Evolutionary conservation across 495 filamentous ascomycete genomes (phyloP), one percentile per base, ranked within the genome.

Genomic region (Penicillium manginii): DNA sequence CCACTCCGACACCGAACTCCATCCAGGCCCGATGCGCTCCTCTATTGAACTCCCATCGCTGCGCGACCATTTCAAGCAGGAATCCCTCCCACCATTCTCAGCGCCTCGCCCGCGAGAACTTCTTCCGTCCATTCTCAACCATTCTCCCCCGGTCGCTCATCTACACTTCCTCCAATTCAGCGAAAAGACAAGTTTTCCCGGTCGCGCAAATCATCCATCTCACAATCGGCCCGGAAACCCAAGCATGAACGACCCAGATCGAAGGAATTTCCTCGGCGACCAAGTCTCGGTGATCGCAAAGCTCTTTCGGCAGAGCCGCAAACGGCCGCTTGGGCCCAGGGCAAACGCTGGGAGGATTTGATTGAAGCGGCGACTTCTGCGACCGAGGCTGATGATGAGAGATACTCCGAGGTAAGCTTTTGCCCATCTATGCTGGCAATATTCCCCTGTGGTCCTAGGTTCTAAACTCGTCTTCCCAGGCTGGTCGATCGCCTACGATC

Each of bases 291-390:
- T 58, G 88, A 91, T 57, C 82, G 91, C 50, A 96, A 96, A 71
- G 90, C 90, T 21, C 83, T 87, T 58, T 96, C 91, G 3, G 90
- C 91, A 22, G 92, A 96, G 70, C 91, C 92, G 15, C 81, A 86
- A 31, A 77, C 75, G 0, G 84, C 81, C n/a, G 84, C 84, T 9
- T 85, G 83, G 60, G 84, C 88, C 45, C 90, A 87, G 71, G 91
- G 91, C 40, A 93, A 92, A 78, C 82, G 92, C 66, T 97, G 92
- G 92, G 91, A 96, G 73, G 92, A 97, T 72, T 74, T 97, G 59
- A 92, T 97, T 55, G 92, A 96, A 73, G 92, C 92, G 10, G 91
- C 91, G 21, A 88, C 92, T 15, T 96, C 91, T 35, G 91, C 91
- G 10, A 96, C 91, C 7, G 92, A 96, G 80, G 82, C 70, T 43